These are phyloP conservation scores for Centrapalus pauciflorus DNA, from an alignment of 129 eudicot species.

Conservation along the genomic window DNA sequence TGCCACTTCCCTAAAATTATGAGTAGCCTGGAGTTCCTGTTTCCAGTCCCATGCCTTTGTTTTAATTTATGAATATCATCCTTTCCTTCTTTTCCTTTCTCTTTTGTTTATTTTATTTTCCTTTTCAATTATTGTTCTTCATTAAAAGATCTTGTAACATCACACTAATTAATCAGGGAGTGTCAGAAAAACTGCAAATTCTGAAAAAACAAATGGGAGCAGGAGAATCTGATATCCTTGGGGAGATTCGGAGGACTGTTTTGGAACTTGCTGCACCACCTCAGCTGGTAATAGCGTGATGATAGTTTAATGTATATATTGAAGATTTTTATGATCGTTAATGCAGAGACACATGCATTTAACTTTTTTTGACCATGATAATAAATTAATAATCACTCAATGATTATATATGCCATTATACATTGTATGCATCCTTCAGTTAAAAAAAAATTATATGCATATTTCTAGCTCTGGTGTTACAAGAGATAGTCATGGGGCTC, in stretches of 20 bases:
- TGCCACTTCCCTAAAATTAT: too few relatives aligned
- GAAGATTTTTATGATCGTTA: not conserved
- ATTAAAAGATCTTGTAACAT: constrained; percentile 11
- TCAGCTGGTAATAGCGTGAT: constrained; percentile 53
- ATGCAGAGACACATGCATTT: not conserved
- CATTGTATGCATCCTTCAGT: too few relatives aligned
- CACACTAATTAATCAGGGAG: constrained; percentile 52
- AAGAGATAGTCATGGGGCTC: not conserved
- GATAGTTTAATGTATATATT: constrained; percentile 2
- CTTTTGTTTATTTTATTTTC: not conserved
- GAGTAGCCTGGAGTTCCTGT: too few relatives aligned
- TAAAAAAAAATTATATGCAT: too few relatives aligned
- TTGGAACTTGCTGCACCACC: constrained; percentile 83
- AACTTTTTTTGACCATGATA: not conserved
- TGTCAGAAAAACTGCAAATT: constrained; percentile 50
- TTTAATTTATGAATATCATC: too few relatives aligned
- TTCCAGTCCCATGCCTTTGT: too few relatives aligned
- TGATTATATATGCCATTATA: too few relatives aligned
- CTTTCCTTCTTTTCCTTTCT: not conserved
- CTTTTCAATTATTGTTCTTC: not conserved
- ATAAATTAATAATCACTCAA: too few relatives aligned
- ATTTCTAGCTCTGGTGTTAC: too few relatives aligned
- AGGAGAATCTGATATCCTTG: constrained; percentile 64
- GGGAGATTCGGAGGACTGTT: constrained; percentile 79
- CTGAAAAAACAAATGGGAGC: constrained; percentile 52